Conservation (phyloP, 2,329 filamentous ascomycete genomes). For the Paramyrothecium roridum region DNA sequence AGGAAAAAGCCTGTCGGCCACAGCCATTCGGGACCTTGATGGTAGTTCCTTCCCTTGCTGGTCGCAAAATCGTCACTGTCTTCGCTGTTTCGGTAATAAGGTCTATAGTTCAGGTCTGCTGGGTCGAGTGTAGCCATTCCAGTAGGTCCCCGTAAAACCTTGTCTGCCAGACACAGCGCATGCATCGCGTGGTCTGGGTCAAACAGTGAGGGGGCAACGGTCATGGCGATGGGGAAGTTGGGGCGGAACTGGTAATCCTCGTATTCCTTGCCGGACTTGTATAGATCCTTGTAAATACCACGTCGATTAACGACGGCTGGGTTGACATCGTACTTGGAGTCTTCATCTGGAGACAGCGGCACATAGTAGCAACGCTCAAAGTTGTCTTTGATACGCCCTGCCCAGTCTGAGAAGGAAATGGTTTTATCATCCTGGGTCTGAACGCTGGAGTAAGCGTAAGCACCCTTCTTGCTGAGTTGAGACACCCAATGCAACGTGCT, state of each 20-base stretch:
- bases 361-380: slow-evolving; percentile 94
- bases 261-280: slow-evolving; percentile 90
- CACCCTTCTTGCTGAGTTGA: slow-evolving; percentile 61
- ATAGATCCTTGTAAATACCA: slow-evolving; percentile 97
- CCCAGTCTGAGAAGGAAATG: slow-evolving; percentile 78
- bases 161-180: slow-evolving; percentile 78
- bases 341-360: slow-evolving; percentile 66
- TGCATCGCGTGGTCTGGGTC: slow-evolving; percentile 72
- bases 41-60: slow-evolving; percentile 93
- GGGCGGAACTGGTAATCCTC: slow-evolving; percentile 95
- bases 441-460: slow-evolving; percentile 73
- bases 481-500: slow-evolving; percentile 82
- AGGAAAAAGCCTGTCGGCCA: slow-evolving; percentile 98
- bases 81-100: slow-evolving; percentile 92
- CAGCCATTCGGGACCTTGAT: slow-evolving; percentile 96
- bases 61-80: slow-evolving; percentile 90
- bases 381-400: slow-evolving; percentile 71
- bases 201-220: slow-evolving; percentile 86
- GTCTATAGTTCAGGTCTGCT: slow-evolving; percentile 85
- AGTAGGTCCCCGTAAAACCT: slow-evolving; percentile 75
- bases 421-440: slow-evolving; percentile 55
- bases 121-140: slow-evolving; percentile 97
- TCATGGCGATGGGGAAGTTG: slow-evolving; percentile 96
- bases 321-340: slow-evolving; percentile 77
- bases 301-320: slow-evolving; percentile 77